These are phyloP conservation scores for Moesziomyces globuligerus DNA, from an alignment of 1,284 basidiomycete species.

Conservation along the genomic window DNA sequence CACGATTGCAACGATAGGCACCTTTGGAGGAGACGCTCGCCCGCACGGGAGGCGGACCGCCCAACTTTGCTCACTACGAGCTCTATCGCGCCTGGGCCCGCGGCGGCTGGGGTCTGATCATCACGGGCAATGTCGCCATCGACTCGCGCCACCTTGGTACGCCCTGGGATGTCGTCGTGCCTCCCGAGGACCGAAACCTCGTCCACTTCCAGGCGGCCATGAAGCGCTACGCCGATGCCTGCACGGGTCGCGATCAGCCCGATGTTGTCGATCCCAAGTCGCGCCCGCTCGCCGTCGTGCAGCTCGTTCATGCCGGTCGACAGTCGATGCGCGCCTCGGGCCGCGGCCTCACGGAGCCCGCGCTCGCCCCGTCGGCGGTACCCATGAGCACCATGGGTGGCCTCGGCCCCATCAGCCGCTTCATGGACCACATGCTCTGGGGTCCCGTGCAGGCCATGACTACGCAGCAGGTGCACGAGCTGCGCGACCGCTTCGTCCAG, in stretches of 20 bases:
- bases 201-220: constrained; percentile 64
- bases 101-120: constrained; percentile 85
- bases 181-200: constrained; percentile 66
- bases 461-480: constrained; percentile 73
- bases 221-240: constrained; percentile 50
- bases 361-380: constrained; percentile 79
- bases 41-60: constrained; percentile 54
- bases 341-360: constrained; percentile 73
- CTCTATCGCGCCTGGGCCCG: constrained; percentile 83
- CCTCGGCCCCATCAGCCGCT: constrained; percentile 31
- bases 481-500: constrained; percentile 76
- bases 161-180: constrained; percentile 81
- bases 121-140: constrained; percentile 88
- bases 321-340: constrained; percentile 82
- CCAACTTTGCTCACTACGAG: constrained; percentile 70
- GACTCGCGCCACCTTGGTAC: constrained; percentile 77
- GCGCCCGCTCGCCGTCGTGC: constrained; percentile 72
- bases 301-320: constrained; percentile 85
- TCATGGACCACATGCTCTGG: constrained; percentile 69
- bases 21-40: constrained; percentile 63
- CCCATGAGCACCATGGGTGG: constrained; percentile 70
- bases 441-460: constrained; percentile 70
- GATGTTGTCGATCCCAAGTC: constrained; percentile 63
- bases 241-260: constrained; percentile 46
- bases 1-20: constrained; percentile 34